Evolutionary conservation across 805 yeast species (phyloP), one percentile per base, ranked within the genome.

Genomic region (Grigorovia yakushimaensis): DNA sequence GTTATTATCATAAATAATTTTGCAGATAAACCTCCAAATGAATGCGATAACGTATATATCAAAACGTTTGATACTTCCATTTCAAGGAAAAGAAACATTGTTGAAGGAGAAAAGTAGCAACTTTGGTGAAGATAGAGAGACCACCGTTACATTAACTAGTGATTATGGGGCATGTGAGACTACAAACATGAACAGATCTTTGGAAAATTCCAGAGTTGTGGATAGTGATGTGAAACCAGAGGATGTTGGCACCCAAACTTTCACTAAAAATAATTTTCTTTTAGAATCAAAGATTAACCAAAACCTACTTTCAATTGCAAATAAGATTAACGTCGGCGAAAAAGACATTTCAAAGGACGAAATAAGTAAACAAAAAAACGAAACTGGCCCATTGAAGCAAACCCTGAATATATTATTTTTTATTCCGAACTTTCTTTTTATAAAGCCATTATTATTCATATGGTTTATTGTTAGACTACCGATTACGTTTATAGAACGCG

Each of bases 401-500:
- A 11, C 3, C 17, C 5, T 7, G 3, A 8, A 15, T n/a, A 53
- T 68, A 5, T 27, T 76, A 39, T 54, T 74, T 30, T 78, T 74
- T 50, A 43, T 78, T 1, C 82, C 84, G 8, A 72, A 75, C 50
- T 54, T 72, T 39, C 45, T 81, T 6, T 51, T 82, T 4, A 51
- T 76, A n/a, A 73, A 72, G 47, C 88, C 89, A 2, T 48, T 78
- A 15, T 50, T 65, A 4, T 67, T 73, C 43, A 40, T 73, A 1
- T 72, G 84, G 76, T 70, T 66, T 44, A 50, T 81, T n/a, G 48
- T 77, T 5, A 71, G 81, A 1, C 77, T 73, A 55, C 89, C 89
- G 0, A 63, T 81, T 50, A 67, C 71, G 47, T 55, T 76, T 17
- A 57, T 78, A 15, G 61, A 60, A 47, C 49, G 57, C 21, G 60